Evolutionary conservation across 306 rosid species (phyloP).

Genomic region (Abrus precatorius): DNA sequence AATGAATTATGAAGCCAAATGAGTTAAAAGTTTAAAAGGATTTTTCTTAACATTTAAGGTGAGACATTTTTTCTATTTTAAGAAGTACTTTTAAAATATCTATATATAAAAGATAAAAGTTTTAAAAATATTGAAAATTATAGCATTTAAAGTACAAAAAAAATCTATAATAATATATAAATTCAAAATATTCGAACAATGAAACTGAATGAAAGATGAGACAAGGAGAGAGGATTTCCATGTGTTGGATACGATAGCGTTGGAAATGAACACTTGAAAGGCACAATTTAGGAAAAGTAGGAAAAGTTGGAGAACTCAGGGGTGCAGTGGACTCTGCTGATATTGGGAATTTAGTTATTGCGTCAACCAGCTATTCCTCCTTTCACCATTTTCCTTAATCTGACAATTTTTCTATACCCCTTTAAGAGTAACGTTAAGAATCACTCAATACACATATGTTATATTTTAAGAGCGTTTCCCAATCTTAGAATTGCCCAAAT

Average conservation of each 20-base stretch:
- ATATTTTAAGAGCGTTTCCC: background rate
- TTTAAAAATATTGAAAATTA: no score
- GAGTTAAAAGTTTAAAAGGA: no score
- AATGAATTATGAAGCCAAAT: background rate
- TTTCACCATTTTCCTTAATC: background rate
- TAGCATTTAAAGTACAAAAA: no score
- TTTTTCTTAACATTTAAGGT: no score
- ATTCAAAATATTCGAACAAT: no score
- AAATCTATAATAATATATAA: no score
- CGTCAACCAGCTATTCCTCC: background rate
- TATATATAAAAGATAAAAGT: no score
- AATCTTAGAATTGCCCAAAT: background rate
- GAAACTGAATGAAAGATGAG: no score
- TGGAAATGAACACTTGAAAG: background rate
- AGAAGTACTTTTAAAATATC: no score
- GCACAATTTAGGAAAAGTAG: constrained; percentile 6
- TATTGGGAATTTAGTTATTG: constrained; percentile 14
- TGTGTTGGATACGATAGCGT: background rate
- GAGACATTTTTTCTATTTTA: no score
- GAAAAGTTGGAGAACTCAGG: constrained; percentile 17
- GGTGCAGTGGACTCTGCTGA: background rate
- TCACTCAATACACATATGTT: background rate
- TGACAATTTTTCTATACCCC: background rate
- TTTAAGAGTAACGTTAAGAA: background rate
- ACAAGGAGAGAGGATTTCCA: background rate